Evolutionary conservation across 352 stramenopile species (phyloP), one percentile per base, ranked within the genome.

Genomic region (Globisporangium solare): DNA sequence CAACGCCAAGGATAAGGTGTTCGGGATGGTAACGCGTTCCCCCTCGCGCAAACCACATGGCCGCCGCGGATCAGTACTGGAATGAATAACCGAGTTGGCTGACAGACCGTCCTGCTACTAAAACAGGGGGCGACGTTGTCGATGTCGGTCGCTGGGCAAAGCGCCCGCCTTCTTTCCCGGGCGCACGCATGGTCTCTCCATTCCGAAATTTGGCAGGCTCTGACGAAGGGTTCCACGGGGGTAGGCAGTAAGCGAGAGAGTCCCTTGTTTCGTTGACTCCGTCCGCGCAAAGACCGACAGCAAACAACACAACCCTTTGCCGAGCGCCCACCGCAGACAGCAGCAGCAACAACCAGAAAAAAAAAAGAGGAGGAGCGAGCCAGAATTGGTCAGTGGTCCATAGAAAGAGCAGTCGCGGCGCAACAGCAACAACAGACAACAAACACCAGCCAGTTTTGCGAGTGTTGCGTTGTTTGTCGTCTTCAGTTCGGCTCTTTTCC

Each of bases 1-100:
- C 18, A 4, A 42, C 8, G 31, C 14, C 1, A 41, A 35, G 52
- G 58, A 64, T 64, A 64, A 64, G 58, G 58, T 61, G 47, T 54
- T 31, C 14, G 53, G 51, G 58, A 64, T 64, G 58, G 53, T 64
- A 47, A 51, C 40, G 12, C 20, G 24, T 35, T 35, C 27, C 15
- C 31, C 14, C 42, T 61, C 22, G 6, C 7, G 21, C 27, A 35
- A 35, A 51, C 58, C 56, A 56, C 47, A 56, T 62, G 56, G 56
- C 14, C 37, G 20, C 43, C 37, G 46, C 17, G 37, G 6, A 24
- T 45, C 21, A 56, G 39, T 43, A n/a, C 39, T 6, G 7, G 5
- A 11, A 10, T 8, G 5, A 11, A 10, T 8, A 35, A 35, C 10
- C 6, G 27, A 7, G 27, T 35, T 10, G 7, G 27, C 5, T 35